These are phyloP conservation scores for Coffea eugenioides DNA, from an alignment of 257 asterid species.

Conservation along the genomic window DNA sequence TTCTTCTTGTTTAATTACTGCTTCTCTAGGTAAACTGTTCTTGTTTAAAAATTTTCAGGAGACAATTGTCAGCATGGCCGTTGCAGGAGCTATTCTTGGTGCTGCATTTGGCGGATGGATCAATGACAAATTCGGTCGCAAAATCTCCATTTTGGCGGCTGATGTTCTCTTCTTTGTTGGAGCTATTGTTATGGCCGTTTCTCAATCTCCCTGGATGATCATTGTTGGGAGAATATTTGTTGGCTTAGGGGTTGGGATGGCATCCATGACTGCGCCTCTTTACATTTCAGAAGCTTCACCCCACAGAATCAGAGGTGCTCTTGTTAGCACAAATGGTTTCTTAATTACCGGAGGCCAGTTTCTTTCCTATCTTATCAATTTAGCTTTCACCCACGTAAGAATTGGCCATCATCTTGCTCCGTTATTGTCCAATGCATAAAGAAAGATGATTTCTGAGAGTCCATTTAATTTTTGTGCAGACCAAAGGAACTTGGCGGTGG, in stretches of 20 bases:
- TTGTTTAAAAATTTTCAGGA: slow-evolving; percentile 29
- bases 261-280: slow-evolving; percentile 71
- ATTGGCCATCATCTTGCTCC: neutral
- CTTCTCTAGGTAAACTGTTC: neutral
- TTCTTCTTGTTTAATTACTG: neutral
- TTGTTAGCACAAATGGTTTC: slow-evolving; percentile 60
- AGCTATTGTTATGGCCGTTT: slow-evolving; percentile 47
- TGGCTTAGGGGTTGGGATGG: slow-evolving; percentile 73
- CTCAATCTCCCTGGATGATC: slow-evolving; percentile 50
- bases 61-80: slow-evolving; percentile 68
- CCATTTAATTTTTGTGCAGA: slow-evolving; percentile 14
- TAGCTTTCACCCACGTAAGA: slow-evolving; percentile 52
- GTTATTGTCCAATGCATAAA: neutral
- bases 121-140: slow-evolving; percentile 55
- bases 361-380: slow-evolving; percentile 50
- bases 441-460: neutral
- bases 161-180: slow-evolving; percentile 56
- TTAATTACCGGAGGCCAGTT: slow-evolving; percentile 68
- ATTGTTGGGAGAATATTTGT: slow-evolving; percentile 55
- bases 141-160: slow-evolving; percentile 41
- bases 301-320: slow-evolving; percentile 70
- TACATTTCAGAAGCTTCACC: slow-evolving; percentile 71
- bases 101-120: slow-evolving; percentile 67
- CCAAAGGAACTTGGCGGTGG: slow-evolving; percentile 46
- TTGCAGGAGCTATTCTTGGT: slow-evolving; percentile 67